phyloP scores from a whole-genome alignment of 1,284 basidiomycete species.

The Gomphus sp. region DNA sequence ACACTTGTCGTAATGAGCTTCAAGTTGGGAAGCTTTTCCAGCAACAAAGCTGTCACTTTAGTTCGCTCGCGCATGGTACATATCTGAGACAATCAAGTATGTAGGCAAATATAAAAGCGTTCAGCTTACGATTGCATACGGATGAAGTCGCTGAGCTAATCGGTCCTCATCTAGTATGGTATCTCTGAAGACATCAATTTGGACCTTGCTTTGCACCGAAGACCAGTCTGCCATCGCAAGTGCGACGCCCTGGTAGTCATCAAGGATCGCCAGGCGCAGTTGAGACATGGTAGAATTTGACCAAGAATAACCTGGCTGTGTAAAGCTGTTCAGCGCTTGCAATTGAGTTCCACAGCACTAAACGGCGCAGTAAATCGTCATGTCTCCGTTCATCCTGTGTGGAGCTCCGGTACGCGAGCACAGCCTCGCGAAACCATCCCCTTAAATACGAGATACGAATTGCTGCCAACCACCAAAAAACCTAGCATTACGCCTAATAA shows the following conservation, averaged over 20 bases:
- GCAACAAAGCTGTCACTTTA: slow-evolving; percentile 37
- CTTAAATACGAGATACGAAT: neutral
- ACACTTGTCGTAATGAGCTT: slow-evolving; percentile 47
- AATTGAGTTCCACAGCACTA: no score
- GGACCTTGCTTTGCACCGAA: slow-evolving; percentile 26
- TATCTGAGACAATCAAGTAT: slow-evolving; percentile 20
- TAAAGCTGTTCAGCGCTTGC: no score
- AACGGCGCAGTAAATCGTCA: no score
- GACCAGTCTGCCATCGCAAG: slow-evolving; percentile 45
- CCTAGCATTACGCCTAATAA: neutral
- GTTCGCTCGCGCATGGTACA: slow-evolving; percentile 63
- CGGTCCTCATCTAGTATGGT: slow-evolving; percentile 42
- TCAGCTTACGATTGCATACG: slow-evolving; percentile 33
- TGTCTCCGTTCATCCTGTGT: no score
- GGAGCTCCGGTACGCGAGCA: neutral
- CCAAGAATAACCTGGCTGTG: no score
- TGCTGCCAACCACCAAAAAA: neutral
- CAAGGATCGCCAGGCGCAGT: slow-evolving; percentile 40
- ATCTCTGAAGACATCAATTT: slow-evolving; percentile 40
- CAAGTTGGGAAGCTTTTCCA: slow-evolving; percentile 49
- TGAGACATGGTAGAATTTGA: neutral
- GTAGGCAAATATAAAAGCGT: neutral
- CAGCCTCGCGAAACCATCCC: neutral
- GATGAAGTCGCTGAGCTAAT: slow-evolving; percentile 38
- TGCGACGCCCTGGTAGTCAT: slow-evolving; percentile 53